Evolutionary conservation across 1,284 basidiomycete genomes (phyloP).

Genomic region (Caloboletus firmus): DNA sequence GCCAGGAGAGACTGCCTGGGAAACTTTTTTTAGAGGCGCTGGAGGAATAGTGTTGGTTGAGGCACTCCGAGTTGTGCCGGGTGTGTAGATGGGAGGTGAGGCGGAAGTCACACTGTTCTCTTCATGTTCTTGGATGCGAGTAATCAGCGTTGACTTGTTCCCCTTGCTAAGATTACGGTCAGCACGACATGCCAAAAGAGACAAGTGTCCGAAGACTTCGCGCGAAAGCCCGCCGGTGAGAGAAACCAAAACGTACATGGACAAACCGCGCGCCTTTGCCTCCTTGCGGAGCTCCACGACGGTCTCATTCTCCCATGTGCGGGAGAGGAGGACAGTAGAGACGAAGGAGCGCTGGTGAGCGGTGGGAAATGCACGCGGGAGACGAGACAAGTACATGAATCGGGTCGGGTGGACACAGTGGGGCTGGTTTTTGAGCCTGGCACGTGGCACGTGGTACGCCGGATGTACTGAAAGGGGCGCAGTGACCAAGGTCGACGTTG

Average conservation of each 20-base stretch:
- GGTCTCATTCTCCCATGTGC: constrained; percentile 64
- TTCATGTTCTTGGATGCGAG: constrained; percentile 55
- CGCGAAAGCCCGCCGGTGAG: not conserved
- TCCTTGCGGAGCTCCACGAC: constrained; percentile 62
- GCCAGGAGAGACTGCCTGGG: constrained; percentile 38
- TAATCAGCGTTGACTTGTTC: constrained; percentile 56
- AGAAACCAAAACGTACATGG: constrained; percentile 53
- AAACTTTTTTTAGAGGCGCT: constrained; percentile 11
- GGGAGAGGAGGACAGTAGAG: constrained; percentile 65
- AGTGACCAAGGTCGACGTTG: not conserved
- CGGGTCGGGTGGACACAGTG: not conserved
- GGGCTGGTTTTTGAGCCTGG: not conserved
- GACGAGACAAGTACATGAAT: constrained; percentile 3
- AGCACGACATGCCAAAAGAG: not conserved
- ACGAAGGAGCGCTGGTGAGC: constrained; percentile 46
- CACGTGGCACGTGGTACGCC: constrained; percentile 4
- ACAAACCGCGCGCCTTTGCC: constrained; percentile 63
- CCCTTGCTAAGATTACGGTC: constrained; percentile 45
- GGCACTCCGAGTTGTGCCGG: constrained; percentile 30
- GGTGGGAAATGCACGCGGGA: constrained; percentile 12
- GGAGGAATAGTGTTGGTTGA: constrained; percentile 35
- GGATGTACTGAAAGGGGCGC: not conserved
- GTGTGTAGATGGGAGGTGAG: constrained; percentile 17
- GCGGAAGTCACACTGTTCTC: constrained; percentile 20
- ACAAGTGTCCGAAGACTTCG: not conserved